These are phyloP conservation scores for Nectriaceae sp. DNA, from an alignment of 2,329 filamentous ascomycete genomes.

Conservation along the genomic window DNA sequence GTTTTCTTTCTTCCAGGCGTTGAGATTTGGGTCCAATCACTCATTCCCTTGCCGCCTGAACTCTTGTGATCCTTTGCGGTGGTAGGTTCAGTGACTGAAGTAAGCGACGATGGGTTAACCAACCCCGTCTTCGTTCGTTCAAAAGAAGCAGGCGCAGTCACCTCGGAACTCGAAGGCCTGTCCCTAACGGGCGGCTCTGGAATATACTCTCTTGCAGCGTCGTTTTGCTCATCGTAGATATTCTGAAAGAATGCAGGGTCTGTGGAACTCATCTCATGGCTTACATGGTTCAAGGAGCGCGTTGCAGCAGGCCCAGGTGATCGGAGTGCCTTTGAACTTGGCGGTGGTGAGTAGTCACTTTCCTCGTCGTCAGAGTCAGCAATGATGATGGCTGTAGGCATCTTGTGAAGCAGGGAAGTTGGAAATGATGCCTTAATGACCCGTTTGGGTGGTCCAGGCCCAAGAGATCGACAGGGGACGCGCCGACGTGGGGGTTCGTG, in stretches of 20 bases:
- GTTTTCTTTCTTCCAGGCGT: slow-evolving; percentile 32
- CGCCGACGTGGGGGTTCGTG: slow-evolving; percentile 15
- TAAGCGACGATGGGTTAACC: slow-evolving; percentile 28
- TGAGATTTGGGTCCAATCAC: slow-evolving; percentile 35
- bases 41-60: slow-evolving; percentile 12
- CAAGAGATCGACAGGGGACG: slow-evolving; percentile 7
- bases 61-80: slow-evolving; percentile 11
- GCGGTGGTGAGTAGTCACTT: slow-evolving; percentile 21
- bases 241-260: slow-evolving; percentile 50
- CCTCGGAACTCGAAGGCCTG: slow-evolving; percentile 23
- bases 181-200: slow-evolving; percentile 10
- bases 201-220: slow-evolving; percentile 27
- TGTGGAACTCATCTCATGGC: slow-evolving; percentile 43
- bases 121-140: slow-evolving; percentile 29
- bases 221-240: slow-evolving; percentile 49
- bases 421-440: slow-evolving; percentile 1
- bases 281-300: slow-evolving; percentile 27
- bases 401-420: slow-evolving; percentile 9
- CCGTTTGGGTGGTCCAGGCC: slow-evolving; percentile 6
- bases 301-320: slow-evolving; percentile 7
- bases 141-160: slow-evolving; percentile 28
- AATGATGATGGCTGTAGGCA: slow-evolving; percentile 31
- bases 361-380: slow-evolving; percentile 45
- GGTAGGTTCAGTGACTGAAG: slow-evolving; percentile 31
- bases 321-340: slow-evolving; percentile 5